phyloP scores from a whole-genome alignment of 1,284 basidiomycete genomes.

The Pseudozyma sp. region DNA sequence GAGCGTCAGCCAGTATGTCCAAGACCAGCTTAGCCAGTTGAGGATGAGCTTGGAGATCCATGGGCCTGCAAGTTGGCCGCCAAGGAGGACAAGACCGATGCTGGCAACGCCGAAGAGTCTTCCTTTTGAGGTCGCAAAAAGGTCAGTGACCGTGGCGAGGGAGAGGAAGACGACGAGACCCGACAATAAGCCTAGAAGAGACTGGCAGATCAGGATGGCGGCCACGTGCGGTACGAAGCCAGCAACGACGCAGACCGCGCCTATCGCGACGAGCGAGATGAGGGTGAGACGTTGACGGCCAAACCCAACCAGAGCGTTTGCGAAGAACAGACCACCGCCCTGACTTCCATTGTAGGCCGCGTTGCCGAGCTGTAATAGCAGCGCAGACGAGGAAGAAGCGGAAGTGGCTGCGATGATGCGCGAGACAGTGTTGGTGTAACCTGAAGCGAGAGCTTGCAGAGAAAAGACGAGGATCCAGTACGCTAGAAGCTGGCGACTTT shows the following conservation, averaged over 20 bases:
- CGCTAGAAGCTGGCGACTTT: conserved; percentile 32
- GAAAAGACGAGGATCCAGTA: conserved; percentile 40
- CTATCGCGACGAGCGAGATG: conserved; percentile 26
- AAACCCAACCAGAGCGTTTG: conserved; percentile 31
- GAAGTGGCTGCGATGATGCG: conserved; percentile 17
- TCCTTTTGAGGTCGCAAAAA: conserved; percentile 34
- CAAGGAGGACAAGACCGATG: conserved; percentile 19
- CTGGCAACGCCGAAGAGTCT: conserved; percentile 28
- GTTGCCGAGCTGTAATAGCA: conserved; percentile 19
- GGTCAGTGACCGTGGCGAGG: conserved; percentile 41
- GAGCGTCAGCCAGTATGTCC: conserved; percentile 53
- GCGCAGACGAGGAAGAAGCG: conserved; percentile 2
- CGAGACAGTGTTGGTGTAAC: conserved; percentile 41
- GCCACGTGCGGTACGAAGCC: conserved; percentile 35
- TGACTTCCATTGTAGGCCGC: conserved; percentile 48
- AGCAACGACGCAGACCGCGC: conserved; percentile 30
- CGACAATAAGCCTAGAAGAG: conserved; percentile 23
- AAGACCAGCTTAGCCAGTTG: conserved; percentile 32
- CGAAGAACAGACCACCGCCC: conserved; percentile 47
- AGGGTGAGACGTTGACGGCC: conserved; percentile 40
- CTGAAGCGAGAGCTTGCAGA: conserved; percentile 47
- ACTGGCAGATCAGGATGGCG: conserved; percentile 25
- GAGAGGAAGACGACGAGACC: conserved; percentile 35
- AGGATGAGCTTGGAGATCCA: conserved; percentile 51
- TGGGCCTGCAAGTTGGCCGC: conserved; percentile 41